Conservation (phyloP, 2,329 filamentous ascomycete species). For the Pseudocercospora fijiensis region DNA sequence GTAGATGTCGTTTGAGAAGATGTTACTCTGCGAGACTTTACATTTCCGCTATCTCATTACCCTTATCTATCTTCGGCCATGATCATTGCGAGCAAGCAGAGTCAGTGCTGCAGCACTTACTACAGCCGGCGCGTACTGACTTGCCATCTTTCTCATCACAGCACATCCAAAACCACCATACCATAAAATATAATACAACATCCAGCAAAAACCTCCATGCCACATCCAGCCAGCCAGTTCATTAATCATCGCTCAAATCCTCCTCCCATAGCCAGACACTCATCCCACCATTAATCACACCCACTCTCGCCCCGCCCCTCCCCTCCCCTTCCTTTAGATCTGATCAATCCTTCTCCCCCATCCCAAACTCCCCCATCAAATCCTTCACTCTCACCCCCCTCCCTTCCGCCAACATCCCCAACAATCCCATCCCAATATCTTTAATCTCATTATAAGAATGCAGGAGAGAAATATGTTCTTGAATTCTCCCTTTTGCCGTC, state of each 20-base stretch:
- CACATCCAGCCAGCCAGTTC: too few relatives aligned
- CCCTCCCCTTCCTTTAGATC: background rate
- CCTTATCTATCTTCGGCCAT: background rate
- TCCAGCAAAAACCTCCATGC: too few relatives aligned
- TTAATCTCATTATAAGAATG: constrained; percentile 71
- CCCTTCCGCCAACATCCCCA: constrained; percentile 66
- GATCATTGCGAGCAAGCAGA: too few relatives aligned
- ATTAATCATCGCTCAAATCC: too few relatives aligned
- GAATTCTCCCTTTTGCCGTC: constrained; percentile 55
- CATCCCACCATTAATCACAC: background rate
- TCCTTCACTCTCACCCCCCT: constrained; percentile 56
- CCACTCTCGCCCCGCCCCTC: too few relatives aligned
- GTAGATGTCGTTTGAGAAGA: background rate
- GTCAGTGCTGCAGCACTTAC: too few relatives aligned
- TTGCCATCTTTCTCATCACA: too few relatives aligned
- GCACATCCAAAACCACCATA: too few relatives aligned
- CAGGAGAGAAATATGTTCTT: constrained; percentile 63
- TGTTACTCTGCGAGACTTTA: background rate
- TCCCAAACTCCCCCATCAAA: constrained; percentile 51
- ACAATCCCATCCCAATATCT: constrained; percentile 64
- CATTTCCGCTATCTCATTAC: background rate
- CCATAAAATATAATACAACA: too few relatives aligned
- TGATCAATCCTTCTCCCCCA: constrained; percentile 47
- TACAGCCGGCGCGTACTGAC: too few relatives aligned
- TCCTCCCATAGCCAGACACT: background rate